Conservation (phyloP, 1,139 yeast species). For the Debaryomyces sp. region DNA sequence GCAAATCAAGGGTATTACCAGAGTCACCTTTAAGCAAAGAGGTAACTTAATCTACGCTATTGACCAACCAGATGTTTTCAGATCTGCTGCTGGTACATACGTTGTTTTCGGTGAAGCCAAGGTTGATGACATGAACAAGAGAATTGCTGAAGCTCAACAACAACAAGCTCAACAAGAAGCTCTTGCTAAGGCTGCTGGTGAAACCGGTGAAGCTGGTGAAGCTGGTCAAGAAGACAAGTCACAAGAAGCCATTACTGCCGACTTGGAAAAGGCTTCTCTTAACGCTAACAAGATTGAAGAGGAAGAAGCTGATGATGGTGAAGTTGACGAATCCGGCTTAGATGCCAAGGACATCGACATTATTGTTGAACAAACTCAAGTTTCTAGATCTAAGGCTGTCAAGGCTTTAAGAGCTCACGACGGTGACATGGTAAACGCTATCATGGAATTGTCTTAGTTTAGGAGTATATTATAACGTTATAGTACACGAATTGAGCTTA, state of each 20-base stretch:
- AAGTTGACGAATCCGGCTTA: conserved; percentile 78
- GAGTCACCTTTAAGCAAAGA: conserved; percentile 96
- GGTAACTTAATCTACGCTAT: conserved; percentile 92
- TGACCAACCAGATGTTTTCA: conserved; percentile 94
- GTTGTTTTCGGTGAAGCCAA: conserved; percentile 98
- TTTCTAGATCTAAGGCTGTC: conserved; percentile 85
- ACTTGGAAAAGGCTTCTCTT: conserved; percentile 79
- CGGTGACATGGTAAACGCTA: conserved; percentile 94
- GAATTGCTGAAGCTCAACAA: conserved; percentile 66
- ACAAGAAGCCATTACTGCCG: conserved; percentile 88
- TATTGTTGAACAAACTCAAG: conserved; percentile 88
- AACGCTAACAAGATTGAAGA: conserved; percentile 38
- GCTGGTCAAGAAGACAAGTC: conserved; percentile 42
- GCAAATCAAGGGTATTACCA: conserved; percentile 88
- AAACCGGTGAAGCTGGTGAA: conserved; percentile 25
- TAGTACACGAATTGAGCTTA: neutral
- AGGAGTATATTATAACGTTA: neutral
- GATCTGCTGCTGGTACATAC: conserved; percentile 91
- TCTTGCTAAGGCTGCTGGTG: conserved; percentile 57
- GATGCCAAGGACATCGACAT: conserved; percentile 78
- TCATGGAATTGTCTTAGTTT: conserved; percentile 75
- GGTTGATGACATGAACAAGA: conserved; percentile 87
- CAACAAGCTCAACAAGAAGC: conserved; percentile 59
- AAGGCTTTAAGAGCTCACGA: conserved; percentile 87
- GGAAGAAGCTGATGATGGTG: conserved; percentile 66